Base-by-base conservation (phyloP, 1,139 yeast species). In the Kazachstania sp. region DNA sequence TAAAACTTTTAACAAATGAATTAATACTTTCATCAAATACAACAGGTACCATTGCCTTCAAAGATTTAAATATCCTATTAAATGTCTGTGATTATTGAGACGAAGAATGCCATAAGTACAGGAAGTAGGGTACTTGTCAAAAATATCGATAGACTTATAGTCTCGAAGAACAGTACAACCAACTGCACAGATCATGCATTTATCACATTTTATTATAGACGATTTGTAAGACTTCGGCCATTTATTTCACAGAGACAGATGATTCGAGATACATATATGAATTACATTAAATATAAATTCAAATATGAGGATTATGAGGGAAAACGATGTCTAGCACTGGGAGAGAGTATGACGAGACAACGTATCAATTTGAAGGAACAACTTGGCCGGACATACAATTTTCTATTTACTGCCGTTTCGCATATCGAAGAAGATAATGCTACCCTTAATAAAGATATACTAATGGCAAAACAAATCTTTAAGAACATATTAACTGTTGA, bases 401-500 rank as follows among this genome's bases (percentile, higher is more conserved):
- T 62, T 44, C 44, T 61, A 6, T 37, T 52, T 1, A 58, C 56
- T 41, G 57, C 65, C 3, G 53, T 55, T 3, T 42, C 41, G 12
- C 34, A 37, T 31, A 13, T 45, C 15, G 46, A 47, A 35, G n/a
- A 15, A 12, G 34, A 36, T 13, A 38, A 29, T 2, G 18, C 12
- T 6, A 32, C 13, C 8, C 16, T 19, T 8, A 19, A 39, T 19
- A 13, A 19, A n/a, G 34, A 37, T 13, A 37, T 37, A 2, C 12
- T 26, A 15, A 15, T 41, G 23, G 60, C 57, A 28, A 53, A 53
- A 18, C 56, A 53, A 37, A 54, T 63, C 7, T 36, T 62, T 18
- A 63, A 61, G 44, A 63, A 63, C 44, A 29, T 62, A 16, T 42
- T 63, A 15, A 54, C 64, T 1, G 44, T 57, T 35, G 64, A 61